Evolutionary conservation across 805 yeast species (phyloP).

Genomic region (Sugiyamaella chiloensis): DNA sequence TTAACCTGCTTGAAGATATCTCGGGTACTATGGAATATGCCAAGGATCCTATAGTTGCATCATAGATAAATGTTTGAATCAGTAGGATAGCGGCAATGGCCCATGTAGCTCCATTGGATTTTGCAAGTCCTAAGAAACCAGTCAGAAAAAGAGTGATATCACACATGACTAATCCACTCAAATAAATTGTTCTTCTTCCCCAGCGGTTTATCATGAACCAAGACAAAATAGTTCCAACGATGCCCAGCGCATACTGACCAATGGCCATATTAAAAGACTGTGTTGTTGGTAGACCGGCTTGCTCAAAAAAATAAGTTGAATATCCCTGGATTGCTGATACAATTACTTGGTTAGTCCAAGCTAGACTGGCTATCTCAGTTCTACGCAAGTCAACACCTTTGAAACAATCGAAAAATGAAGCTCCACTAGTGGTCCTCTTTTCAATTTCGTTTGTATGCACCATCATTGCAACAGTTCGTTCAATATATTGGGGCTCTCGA

Average conservation of each 20-base stretch:
- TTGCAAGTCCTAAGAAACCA: constrained; percentile 44
- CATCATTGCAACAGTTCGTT: constrained; percentile 44
- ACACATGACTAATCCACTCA: constrained; percentile 37
- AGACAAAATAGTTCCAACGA: constrained; percentile 39
- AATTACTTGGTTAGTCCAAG: constrained; percentile 44
- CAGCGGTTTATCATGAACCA: constrained; percentile 23
- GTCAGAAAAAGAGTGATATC: constrained; percentile 40
- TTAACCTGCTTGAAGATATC: constrained; percentile 39
- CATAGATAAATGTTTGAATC: constrained; percentile 44
- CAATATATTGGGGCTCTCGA: constrained; percentile 38
- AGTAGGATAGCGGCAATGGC: constrained; percentile 44
- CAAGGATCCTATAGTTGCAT: constrained; percentile 21
- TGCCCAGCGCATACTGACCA: constrained; percentile 45
- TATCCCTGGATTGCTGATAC: constrained; percentile 14
- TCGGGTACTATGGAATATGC: constrained; percentile 27
- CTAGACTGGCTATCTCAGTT: constrained; percentile 46
- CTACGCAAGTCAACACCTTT: constrained; percentile 45
- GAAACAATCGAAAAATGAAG: constrained; percentile 43
- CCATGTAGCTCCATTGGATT: constrained; percentile 23
- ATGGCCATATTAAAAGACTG: constrained; percentile 44
- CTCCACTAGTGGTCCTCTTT: constrained; percentile 21
- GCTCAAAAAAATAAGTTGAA: constrained; percentile 22
- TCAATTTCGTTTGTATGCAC: constrained; percentile 42
- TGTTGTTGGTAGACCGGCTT: constrained; percentile 22
- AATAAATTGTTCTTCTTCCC: constrained; percentile 26